These are phyloP conservation scores for Colletotrichum tofieldiae DNA, from an alignment of 2,329 filamentous ascomycete species.

Conservation along the genomic window DNA sequence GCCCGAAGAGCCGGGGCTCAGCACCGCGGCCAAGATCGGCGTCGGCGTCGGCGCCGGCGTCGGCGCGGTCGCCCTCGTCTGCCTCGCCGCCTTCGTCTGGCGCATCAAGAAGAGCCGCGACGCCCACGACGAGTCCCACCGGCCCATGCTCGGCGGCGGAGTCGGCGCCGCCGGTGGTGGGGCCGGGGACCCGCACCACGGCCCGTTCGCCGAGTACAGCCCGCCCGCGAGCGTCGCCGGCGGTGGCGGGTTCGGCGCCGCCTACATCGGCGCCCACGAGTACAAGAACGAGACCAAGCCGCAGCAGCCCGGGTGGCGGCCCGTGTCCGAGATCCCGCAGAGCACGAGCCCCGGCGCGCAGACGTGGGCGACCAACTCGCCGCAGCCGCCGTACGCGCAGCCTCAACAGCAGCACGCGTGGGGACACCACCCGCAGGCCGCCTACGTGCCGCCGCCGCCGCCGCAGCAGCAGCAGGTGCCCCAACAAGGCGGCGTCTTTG, in stretches of 20 bases:
- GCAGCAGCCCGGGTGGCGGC: constrained; percentile 14
- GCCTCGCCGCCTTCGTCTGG: constrained; percentile 34
- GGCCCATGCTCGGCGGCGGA: constrained; percentile 41
- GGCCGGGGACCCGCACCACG: constrained; percentile 29
- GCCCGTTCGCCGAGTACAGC: constrained; percentile 21
- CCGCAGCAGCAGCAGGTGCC: background rate
- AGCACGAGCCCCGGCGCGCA: constrained; percentile 28
- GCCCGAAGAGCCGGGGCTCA: constrained; percentile 47
- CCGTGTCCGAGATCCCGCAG: constrained; percentile 11
- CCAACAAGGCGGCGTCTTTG: constrained; percentile 37
- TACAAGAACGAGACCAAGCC: constrained; percentile 24
- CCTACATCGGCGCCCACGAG: constrained; percentile 11
- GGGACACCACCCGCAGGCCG: constrained; percentile 35
- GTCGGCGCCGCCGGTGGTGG: constrained; percentile 14
- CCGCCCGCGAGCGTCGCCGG: constrained; percentile 17
- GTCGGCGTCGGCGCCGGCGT: constrained; percentile 57
- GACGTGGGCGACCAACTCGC: constrained; percentile 33
- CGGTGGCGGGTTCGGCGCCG: constrained; percentile 8
- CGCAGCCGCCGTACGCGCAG: constrained; percentile 28
- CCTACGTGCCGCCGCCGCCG: constrained; percentile 11
- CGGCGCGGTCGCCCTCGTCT: constrained; percentile 45
- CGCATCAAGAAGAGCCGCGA: constrained; percentile 35
- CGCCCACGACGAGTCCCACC: constrained; percentile 38
- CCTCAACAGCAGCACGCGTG: constrained; percentile 28
- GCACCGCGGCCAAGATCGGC: constrained; percentile 56